A percentile compares a stretch with the other conserved stretches of the same genome.
These are phyloP conservation scores for Elsinoe batatas DNA, from an alignment of 2,329 filamentous ascomycete genomes.

Conservation along the genomic window DNA sequence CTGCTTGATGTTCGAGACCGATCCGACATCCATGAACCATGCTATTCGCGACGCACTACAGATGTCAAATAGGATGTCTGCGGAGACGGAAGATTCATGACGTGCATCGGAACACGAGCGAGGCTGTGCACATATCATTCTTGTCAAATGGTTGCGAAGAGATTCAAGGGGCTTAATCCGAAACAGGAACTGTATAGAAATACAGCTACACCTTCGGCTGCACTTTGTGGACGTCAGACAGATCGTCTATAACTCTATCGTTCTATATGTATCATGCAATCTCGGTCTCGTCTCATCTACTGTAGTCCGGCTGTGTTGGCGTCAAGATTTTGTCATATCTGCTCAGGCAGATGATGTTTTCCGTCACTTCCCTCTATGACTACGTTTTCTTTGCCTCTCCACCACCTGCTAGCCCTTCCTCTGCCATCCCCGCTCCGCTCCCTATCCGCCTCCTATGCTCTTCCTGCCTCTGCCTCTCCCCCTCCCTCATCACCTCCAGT, in stretches of 20 bases:
- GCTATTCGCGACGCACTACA: background rate
- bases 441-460: slow-evolving; percentile 10
- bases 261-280: background rate
- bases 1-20: background rate
- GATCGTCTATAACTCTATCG: slow-evolving; percentile 1
- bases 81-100: background rate
- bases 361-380: background rate
- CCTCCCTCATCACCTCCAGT: slow-evolving; percentile 41
- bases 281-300: slow-evolving; percentile 2
- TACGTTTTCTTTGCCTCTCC: background rate
- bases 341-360: too few species aligned
- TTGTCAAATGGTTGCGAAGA: background rate
- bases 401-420: background rate
- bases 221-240: background rate
- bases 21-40: background rate
- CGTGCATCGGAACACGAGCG: background rate
- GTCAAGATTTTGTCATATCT: background rate
- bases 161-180: background rate
- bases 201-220: background rate
- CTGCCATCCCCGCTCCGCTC: background rate
- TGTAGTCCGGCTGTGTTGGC: background rate
- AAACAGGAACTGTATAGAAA: background rate
- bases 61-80: background rate
- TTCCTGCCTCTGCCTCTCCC: slow-evolving; percentile 18
- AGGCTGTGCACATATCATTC: background rate